Evolutionary conservation across 2,329 filamentous ascomycete species (phyloP).

Genomic region (Orbilia oligospora): DNA sequence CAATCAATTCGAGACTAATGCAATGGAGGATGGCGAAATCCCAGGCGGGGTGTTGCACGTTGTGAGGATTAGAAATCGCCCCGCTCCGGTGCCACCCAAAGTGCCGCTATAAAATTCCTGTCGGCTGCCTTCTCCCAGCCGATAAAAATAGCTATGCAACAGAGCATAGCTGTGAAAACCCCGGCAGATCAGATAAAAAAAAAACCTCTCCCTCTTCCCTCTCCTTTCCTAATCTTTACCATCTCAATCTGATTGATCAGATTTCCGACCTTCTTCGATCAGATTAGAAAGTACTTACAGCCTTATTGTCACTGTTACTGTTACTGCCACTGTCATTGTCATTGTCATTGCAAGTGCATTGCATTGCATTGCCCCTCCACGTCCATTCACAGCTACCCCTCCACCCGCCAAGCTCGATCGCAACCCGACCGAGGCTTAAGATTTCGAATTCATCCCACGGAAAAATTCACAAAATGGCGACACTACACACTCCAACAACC

Average conservation of each 20-base stretch:
- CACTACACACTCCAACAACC: slow-evolving; percentile 81
- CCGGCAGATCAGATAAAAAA: slow-evolving; percentile 32
- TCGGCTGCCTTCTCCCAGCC: neutral
- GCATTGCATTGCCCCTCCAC: slow-evolving; percentile 26
- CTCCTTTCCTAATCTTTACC: neutral
- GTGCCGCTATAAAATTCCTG: slow-evolving; percentile 47
- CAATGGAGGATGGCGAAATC: slow-evolving; percentile 13
- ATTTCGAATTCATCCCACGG: neutral
- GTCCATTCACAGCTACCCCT: slow-evolving; percentile 35
- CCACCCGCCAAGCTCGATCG: slow-evolving; percentile 32
- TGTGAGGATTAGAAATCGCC: slow-evolving; percentile 56
- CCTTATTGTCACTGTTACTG: too few species aligned
- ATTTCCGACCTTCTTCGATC: slow-evolving; percentile 20
- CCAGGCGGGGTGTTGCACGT: slow-evolving; percentile 29
- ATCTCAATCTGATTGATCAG: slow-evolving; percentile 47
- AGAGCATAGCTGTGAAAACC: too few species aligned
- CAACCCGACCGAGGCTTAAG: slow-evolving; percentile 15
- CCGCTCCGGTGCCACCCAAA: slow-evolving; percentile 32
- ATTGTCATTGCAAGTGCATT: neutral
- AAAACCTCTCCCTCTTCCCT: neutral
- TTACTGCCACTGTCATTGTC: too few species aligned
- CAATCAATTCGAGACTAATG: too few species aligned
- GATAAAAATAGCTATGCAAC: neutral
- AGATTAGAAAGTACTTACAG: neutral
- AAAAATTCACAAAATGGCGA: slow-evolving; percentile 74